These are phyloP conservation scores for Komagataella ulmi DNA, from an alignment of 805 yeast species.

Conservation along the genomic window DNA sequence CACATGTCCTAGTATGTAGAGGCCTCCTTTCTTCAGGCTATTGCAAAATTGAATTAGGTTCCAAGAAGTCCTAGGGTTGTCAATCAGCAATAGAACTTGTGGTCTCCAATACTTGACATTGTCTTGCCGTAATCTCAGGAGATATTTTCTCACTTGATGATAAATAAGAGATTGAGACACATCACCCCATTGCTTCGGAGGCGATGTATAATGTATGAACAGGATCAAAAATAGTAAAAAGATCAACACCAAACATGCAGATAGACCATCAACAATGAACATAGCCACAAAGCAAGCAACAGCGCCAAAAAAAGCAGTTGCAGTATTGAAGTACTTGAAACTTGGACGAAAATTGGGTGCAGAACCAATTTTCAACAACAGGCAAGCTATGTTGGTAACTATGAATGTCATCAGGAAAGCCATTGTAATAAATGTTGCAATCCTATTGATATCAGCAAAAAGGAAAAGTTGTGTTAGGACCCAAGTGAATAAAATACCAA, in stretches of 20 bases:
- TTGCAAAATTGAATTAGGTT: conserved; percentile 86
- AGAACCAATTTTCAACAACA: conserved; percentile 70
- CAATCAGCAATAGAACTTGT: conserved; percentile 77
- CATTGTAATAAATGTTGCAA: conserved; percentile 94
- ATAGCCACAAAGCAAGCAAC: conserved; percentile 63
- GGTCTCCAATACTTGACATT: conserved; percentile 99
- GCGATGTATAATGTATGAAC: conserved; percentile 78
- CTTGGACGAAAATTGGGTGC: conserved; percentile 99
- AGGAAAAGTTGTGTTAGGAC: conserved; percentile 70
- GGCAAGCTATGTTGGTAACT: conserved; percentile 89
- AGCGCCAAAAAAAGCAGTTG: conserved; percentile 73
- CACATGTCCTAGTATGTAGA: conserved; percentile 88
- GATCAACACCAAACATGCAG: conserved; percentile 66
- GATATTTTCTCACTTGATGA: conserved; percentile 91
- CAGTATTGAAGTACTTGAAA: conserved; percentile 71
- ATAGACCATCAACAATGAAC: conserved; percentile 88
- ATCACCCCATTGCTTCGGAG: conserved; percentile 97
- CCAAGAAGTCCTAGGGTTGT: conserved; percentile 89
- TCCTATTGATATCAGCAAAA: conserved; percentile 83
- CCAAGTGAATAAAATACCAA: conserved; percentile 69
- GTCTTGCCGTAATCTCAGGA: conserved; percentile 71
- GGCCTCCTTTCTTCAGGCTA: conserved; percentile 89
- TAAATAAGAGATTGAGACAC: conserved; percentile 91
- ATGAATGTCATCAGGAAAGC: conserved; percentile 94
- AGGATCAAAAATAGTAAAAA: conserved; percentile 55